Percentiles rank a stretch among this genome's conserved stretches.
Conservation (phyloP, 257 asterid genomes). For the Fraxinus pennsylvanica region DNA sequence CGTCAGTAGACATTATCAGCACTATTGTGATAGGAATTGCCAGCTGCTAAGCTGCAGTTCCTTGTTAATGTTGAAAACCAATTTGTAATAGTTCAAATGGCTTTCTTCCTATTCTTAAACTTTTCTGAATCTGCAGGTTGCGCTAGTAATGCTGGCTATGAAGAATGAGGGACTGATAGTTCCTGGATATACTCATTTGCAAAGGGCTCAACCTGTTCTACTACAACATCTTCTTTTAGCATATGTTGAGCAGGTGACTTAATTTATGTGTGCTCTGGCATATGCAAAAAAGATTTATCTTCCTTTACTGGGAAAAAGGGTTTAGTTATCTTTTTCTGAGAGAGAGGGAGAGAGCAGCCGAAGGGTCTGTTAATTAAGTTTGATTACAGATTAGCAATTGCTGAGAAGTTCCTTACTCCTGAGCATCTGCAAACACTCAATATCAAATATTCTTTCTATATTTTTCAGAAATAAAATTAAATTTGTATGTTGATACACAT, state of each 20-base stretch:
- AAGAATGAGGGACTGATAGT: slow-evolving; percentile 79
- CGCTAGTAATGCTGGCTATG: slow-evolving; percentile 71
- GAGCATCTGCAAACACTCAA: neutral
- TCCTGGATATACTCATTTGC: slow-evolving; percentile 98
- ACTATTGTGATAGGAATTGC: neutral
- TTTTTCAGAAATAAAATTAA: too few species aligned
- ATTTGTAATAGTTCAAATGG: neutral
- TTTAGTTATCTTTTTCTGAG: neutral
- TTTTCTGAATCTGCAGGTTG: slow-evolving; percentile 44
- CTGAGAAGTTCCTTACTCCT: too few species aligned
- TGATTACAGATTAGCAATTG: too few species aligned
- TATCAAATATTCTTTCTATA: too few species aligned
- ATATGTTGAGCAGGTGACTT: slow-evolving; percentile 82
- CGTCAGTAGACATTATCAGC: neutral
- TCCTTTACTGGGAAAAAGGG: neutral
- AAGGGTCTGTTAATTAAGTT: too few species aligned
- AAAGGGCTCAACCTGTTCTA: slow-evolving; percentile 96
- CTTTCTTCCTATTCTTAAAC: neutral
- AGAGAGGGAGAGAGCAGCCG: neutral
- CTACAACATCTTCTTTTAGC: slow-evolving; percentile 95
- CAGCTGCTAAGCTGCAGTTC: neutral
- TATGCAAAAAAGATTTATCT: neutral
- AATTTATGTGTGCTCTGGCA: neutral
- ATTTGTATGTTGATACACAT: neutral
- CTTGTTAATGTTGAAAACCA: neutral